Evolutionary conservation across 2,329 filamentous ascomycete species (phyloP).

Genomic region (Didymellaceae sp.): DNA sequence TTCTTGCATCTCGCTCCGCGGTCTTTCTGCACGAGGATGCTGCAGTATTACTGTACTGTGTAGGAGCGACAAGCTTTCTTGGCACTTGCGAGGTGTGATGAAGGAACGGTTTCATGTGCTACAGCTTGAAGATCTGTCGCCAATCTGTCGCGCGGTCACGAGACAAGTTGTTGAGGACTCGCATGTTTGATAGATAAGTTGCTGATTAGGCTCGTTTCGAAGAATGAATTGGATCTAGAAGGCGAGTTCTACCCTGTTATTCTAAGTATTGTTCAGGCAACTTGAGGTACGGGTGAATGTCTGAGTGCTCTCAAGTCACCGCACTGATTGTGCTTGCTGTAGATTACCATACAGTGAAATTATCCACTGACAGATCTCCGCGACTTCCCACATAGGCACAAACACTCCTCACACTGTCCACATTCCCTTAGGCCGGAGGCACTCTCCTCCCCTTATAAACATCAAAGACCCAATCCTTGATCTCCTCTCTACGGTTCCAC

Average conservation of each 20-base stretch:
- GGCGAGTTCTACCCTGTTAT: too few species aligned
- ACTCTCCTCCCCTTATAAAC: slow-evolving; percentile 12
- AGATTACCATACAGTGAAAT: neutral
- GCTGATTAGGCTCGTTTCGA: too few species aligned
- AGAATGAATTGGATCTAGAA: neutral
- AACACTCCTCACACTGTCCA: slow-evolving; percentile 14
- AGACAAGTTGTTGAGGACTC: neutral
- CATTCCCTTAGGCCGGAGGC: slow-evolving; percentile 18
- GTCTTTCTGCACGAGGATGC: slow-evolving; percentile 1
- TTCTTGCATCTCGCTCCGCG: slow-evolving; percentile 3
- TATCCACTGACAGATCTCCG: too few species aligned
- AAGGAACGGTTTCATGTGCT: neutral
- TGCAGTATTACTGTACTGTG: neutral
- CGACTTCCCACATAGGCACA: slow-evolving; percentile 8
- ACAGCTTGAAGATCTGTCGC: slow-evolving; percentile 2
- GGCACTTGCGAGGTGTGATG: neutral
- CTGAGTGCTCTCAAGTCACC: too few species aligned
- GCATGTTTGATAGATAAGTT: too few species aligned
- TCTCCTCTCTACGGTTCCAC: slow-evolving; percentile 7
- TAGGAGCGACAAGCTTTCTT: slow-evolving; percentile 6
- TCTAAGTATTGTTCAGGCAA: too few species aligned
- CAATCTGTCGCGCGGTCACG: slow-evolving; percentile 10
- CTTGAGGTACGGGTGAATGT: too few species aligned
- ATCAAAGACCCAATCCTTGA: slow-evolving; percentile 18
- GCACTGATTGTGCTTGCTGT: too few species aligned